Evolutionary conservation across 1,284 basidiomycete species (phyloP).

Genomic region (Tilletia setariae): DNA sequence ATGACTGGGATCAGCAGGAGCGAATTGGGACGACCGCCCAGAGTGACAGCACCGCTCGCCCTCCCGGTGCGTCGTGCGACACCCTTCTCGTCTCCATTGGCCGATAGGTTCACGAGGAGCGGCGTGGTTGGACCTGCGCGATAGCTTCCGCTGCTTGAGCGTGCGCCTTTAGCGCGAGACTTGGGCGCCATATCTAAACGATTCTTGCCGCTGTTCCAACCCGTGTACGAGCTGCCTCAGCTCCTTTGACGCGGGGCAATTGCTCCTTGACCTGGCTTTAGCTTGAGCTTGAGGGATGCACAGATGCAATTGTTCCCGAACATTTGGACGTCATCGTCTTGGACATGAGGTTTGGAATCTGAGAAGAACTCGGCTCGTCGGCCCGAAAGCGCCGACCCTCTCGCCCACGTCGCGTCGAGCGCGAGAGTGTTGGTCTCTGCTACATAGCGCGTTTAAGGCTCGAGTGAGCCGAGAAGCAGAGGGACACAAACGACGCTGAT

Average conservation of each 20-base stretch:
- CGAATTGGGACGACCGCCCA: conserved; percentile 1
- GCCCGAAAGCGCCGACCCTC: not conserved
- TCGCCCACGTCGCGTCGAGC: not conserved
- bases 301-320: no score
- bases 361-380: conserved; percentile 9
- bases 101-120: not conserved
- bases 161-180: conserved; percentile 5
- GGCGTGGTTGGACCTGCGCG: not conserved
- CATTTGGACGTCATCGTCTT: no score
- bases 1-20: conserved; percentile 24
- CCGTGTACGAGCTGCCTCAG: no score
- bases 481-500: not conserved
- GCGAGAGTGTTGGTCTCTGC: conserved; percentile 6
- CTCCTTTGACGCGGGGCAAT: no score
- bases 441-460: conserved; percentile 1
- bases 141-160: conserved; percentile 10
- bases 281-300: no score
- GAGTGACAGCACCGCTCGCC: not conserved
- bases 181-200: not conserved
- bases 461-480: not conserved
- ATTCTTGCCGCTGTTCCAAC: no score
- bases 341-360: no score
- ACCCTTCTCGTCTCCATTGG: not conserved
- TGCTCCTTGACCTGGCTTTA: no score
- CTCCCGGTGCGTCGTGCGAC: not conserved